Base-by-base conservation (phyloP, 495 filamentous ascomycete genomes). In the Haplographium delicatum region DNA sequence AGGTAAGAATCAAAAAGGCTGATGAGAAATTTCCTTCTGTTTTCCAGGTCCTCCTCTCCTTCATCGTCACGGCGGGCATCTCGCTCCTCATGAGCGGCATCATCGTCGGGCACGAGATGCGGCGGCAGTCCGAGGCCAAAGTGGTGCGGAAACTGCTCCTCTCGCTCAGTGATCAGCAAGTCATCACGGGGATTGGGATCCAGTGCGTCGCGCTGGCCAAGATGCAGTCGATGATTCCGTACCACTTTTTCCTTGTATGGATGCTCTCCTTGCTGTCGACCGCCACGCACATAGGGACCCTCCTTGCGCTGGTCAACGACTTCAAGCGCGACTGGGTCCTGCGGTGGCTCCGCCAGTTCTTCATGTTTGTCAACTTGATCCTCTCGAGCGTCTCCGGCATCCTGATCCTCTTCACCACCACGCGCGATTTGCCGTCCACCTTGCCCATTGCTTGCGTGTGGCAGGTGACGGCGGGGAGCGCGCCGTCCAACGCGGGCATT, bases 211-310 rank as follows among this genome's bases (percentile, higher is more conserved):
- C 71, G 7, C 67, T 82, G 0, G 69, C 69, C 0, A 74, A 75
- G 57, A 65, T 70, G 19, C 34, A 65, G 18, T 62, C 66, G n/a
- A 68, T 82, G 53, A 64, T 75, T 8, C 69, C 75, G 0, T 82
- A 82, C 64, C 79, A 82, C 61, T 80, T 81, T 65, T 81, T 82
- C 64, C 66, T 81, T 43, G 68, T 82, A 45, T 82, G 79, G 78
- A 78, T 80, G 68, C 67, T 82, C 3, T 74, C 73, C 0, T 52
- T 79, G 19, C 65, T 82, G 13, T 76, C 76, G 9, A 82, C 76
- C 58, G 73, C 75, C 13, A 76, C 77, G 9, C 76, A 81, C 61
- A 73, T 78, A 42, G 70, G 73, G 16, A 74, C 75, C 0, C 67
- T 82, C 3, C 63, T 82, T 6, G 72, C 74, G 1, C 67, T 82